Evolutionary conservation across 352 stramenopile genomes (phyloP).

Genomic region (Globisporangium heterothallicum): DNA sequence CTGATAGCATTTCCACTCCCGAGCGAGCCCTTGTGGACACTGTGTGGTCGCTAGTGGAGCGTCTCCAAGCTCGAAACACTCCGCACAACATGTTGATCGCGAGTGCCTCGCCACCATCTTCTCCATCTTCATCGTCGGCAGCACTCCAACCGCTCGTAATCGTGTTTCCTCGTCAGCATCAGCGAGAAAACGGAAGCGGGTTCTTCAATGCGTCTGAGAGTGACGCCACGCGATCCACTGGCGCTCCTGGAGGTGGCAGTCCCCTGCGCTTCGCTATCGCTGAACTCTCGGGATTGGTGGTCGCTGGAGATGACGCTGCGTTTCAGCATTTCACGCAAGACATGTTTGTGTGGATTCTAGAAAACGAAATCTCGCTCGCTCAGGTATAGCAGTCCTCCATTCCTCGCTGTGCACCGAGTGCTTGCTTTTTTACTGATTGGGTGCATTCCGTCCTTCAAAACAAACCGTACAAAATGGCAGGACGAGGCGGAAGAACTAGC

Average conservation of each 20-base stretch:
- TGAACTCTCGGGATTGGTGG: slow-evolving; percentile 52
- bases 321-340: slow-evolving; percentile 37
- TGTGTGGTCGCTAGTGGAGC: slow-evolving; percentile 34
- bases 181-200: slow-evolving; percentile 39
- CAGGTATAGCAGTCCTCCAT: slow-evolving; percentile 19
- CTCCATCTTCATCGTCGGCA: neutral
- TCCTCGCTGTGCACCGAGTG: neutral
- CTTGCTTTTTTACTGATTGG: neutral
- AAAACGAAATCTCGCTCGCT: slow-evolving; percentile 42
- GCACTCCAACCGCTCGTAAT: slow-evolving; percentile 32
- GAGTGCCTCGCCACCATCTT: neutral
- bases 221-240: neutral
- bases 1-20: too few relatives aligned
- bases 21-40: slow-evolving; percentile 15
- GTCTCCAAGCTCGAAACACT: slow-evolving; percentile 30
- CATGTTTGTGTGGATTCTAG: slow-evolving; percentile 32
- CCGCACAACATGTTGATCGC: slow-evolving; percentile 59
- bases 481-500: slow-evolving; percentile 4
- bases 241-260: too few relatives aligned
- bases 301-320: slow-evolving; percentile 24
- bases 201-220: slow-evolving; percentile 3
- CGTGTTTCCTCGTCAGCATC: slow-evolving; percentile 52
- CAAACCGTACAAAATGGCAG: too few relatives aligned
- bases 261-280: slow-evolving; percentile 61
- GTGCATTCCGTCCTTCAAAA: neutral